Percentiles rank a stretch among this genome's conserved stretches.
Conservation (phyloP, 2,329 filamentous ascomycete species). For the Ophiocordyceps camponoti-leonardi region DNA sequence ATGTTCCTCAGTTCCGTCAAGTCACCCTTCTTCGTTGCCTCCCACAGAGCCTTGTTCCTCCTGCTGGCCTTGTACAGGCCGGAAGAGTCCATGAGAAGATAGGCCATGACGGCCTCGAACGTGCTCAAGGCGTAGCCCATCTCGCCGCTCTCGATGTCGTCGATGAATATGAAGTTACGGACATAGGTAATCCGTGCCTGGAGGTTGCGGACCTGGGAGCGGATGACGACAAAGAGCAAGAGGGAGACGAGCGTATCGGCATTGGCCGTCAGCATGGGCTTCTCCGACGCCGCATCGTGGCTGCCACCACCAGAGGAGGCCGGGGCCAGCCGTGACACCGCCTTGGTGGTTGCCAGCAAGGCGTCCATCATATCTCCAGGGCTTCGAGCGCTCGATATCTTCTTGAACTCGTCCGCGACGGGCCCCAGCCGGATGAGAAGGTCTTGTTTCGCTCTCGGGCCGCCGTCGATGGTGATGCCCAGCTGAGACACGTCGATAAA, state of each 20-base stretch:
- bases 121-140: slow-evolving; percentile 93
- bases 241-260: slow-evolving; percentile 89
- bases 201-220: slow-evolving; percentile 72
- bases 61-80: slow-evolving; percentile 71
- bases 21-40: slow-evolving; percentile 64
- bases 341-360: slow-evolving; percentile 65
- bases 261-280: slow-evolving; percentile 45
- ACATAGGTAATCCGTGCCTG: slow-evolving; percentile 88
- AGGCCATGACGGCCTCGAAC: slow-evolving; percentile 82
- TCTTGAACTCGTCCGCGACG: slow-evolving; percentile 79
- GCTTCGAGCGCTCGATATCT: slow-evolving; percentile 58
- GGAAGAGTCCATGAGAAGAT: slow-evolving; percentile 67
- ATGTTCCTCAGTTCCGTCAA: slow-evolving; percentile 59
- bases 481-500: slow-evolving; percentile 89
- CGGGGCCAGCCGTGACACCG: slow-evolving; percentile 53
- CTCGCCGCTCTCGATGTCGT: slow-evolving; percentile 92
- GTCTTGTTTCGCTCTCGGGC: slow-evolving; percentile 62
- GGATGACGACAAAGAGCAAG: slow-evolving; percentile 79
- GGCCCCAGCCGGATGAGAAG: slow-evolving; percentile 58
- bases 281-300: slow-evolving; percentile 24
- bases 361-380: slow-evolving; percentile 82
- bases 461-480: slow-evolving; percentile 71
- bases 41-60: slow-evolving; percentile 75
- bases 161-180: slow-evolving; percentile 92
- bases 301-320: slow-evolving; percentile 24